A percentile compares a stretch with the other conserved stretches of the same genome.
Evolutionary conservation across 2,329 filamentous ascomycete genomes (phyloP).

Genomic region (Colletotrichum sp.): DNA sequence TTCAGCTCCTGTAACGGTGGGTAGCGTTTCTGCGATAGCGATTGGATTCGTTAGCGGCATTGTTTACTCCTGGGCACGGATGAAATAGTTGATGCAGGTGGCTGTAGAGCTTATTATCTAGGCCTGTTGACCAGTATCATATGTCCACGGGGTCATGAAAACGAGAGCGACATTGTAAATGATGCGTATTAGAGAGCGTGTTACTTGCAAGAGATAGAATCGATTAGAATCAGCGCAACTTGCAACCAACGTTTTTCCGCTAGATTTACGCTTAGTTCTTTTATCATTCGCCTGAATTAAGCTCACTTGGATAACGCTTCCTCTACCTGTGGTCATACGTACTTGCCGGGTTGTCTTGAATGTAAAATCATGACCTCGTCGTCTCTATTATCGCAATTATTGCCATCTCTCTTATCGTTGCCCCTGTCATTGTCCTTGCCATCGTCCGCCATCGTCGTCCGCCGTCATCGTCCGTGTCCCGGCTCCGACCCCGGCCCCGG

Average conservation of each 20-base stretch:
- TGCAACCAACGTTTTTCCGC: accelerated
- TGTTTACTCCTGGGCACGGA: slow-evolving; percentile 64
- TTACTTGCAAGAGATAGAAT: background rate
- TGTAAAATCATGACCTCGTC: background rate
- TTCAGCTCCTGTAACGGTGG: slow-evolving; percentile 88
- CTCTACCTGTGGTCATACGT: no score
- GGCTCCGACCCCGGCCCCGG: background rate
- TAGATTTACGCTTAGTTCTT: no score
- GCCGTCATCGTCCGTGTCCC: background rate
- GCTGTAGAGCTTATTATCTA: background rate
- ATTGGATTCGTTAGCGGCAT: slow-evolving; percentile 92
- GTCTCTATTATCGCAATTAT: background rate
- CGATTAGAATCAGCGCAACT: background rate
- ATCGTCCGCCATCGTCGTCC: background rate
- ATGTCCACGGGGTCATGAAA: accelerated
- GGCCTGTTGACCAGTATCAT: background rate
- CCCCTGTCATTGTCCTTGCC: background rate
- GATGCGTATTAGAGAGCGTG: background rate
- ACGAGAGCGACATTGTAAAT: background rate
- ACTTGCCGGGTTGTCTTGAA: background rate
- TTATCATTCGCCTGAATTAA: no score
- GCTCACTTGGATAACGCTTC: no score
- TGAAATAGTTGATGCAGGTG: background rate
- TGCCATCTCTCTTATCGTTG: background rate
- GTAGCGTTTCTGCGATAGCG: slow-evolving; percentile 87